Conservation (phyloP, 2,329 filamentous ascomycete species). For the Pseudofabraea citricarpa region DNA sequence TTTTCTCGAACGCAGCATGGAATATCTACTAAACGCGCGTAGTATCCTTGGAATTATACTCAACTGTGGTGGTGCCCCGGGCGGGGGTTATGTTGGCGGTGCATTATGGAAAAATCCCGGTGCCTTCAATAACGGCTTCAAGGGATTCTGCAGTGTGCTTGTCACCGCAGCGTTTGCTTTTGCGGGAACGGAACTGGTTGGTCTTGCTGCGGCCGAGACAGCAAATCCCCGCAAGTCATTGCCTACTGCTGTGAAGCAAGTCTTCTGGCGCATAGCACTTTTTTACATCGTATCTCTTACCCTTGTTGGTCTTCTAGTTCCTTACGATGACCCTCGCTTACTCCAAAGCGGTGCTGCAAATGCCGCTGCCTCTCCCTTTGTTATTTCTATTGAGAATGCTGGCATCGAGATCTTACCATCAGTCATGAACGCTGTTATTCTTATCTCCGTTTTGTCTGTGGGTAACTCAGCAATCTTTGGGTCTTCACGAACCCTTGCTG, state of each 20-base stretch:
- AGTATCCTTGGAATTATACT: conserved; percentile 82
- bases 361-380: conserved; percentile 79
- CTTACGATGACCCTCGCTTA: conserved; percentile 62
- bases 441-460: conserved; percentile 84
- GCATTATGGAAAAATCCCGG: conserved; percentile 74
- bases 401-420: conserved; percentile 77
- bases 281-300: conserved; percentile 85
- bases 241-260: conserved; percentile 84
- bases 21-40: not conserved
- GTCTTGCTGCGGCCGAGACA: conserved; percentile 72
- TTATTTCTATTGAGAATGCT: conserved; percentile 84
- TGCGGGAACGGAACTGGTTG: conserved; percentile 70
- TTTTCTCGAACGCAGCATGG: conserved; percentile 10
- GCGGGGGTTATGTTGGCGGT: conserved; percentile 74
- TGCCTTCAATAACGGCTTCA: conserved; percentile 81
- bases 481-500: conserved; percentile 83
- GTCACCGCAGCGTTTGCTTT: conserved; percentile 75
- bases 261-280: conserved; percentile 88
- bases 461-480: conserved; percentile 91
- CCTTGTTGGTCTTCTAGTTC: conserved; percentile 78
- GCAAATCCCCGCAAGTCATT: conserved; percentile 77
- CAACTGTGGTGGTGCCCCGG: conserved; percentile 73
- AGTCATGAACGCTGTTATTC: conserved; percentile 92
- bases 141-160: conserved; percentile 74
- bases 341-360: conserved; percentile 55